Conservation (phyloP, 768 basidiomycete genomes). For the Kwoniella newhampshirensis region DNA sequence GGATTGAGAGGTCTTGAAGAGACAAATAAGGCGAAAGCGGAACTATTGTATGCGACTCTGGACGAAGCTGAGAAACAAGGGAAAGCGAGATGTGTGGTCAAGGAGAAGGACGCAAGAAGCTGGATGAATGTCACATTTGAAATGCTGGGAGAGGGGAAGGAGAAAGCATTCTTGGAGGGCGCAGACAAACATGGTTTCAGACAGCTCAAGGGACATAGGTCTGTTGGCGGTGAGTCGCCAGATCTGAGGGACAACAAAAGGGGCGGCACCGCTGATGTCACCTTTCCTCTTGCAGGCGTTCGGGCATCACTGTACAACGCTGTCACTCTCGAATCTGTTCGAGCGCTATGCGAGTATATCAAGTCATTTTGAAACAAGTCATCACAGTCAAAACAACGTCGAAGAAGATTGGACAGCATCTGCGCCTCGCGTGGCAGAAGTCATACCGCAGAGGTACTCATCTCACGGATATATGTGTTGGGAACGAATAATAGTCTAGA, state of each 20-base stretch:
- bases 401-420: too few relatives aligned
- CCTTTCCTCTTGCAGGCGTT: conserved; percentile 59
- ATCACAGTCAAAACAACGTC: background rate
- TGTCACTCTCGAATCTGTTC: conserved; percentile 71
- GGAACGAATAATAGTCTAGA: too few relatives aligned
- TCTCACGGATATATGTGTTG: too few relatives aligned
- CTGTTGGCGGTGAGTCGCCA: conserved; percentile 53
- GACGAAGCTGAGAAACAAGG: conserved; percentile 70
- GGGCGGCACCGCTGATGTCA: too few relatives aligned
- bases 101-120: conserved; percentile 69
- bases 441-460: too few relatives aligned
- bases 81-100: conserved; percentile 68
- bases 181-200: conserved; percentile 78
- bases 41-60: conserved; percentile 72
- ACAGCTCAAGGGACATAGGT: conserved; percentile 91
- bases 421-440: too few relatives aligned
- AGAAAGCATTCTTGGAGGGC: conserved; percentile 74
- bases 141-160: conserved; percentile 63
- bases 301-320: conserved; percentile 89
- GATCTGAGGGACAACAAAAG: background rate
- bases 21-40: conserved; percentile 70
- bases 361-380: conserved; percentile 41
- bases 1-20: conserved; percentile 67
- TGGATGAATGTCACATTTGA: conserved; percentile 96
- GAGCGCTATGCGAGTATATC: conserved; percentile 57